phyloP scores from a whole-genome alignment of 2,329 filamentous ascomycete genomes.

The Penicillium rolfsii region DNA sequence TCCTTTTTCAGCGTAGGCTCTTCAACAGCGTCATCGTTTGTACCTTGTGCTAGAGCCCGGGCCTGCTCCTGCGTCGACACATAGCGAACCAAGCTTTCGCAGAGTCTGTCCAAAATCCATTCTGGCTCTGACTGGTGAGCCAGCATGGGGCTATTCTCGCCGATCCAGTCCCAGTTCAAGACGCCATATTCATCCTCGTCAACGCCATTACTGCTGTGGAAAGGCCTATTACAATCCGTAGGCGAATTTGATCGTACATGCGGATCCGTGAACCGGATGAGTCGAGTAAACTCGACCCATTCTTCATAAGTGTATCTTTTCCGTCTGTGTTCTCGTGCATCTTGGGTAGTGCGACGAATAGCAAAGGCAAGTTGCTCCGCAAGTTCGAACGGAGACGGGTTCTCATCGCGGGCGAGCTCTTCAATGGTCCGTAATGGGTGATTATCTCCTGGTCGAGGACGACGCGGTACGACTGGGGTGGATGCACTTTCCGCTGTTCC shows the following conservation, averaged over 20 bases:
- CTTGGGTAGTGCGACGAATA: slow-evolving; percentile 67
- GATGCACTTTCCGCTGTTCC: slow-evolving; percentile 14
- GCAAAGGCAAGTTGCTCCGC: slow-evolving; percentile 67
- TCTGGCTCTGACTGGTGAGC: slow-evolving; percentile 65
- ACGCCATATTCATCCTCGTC: slow-evolving; percentile 62
- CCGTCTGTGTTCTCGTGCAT: slow-evolving; percentile 61
- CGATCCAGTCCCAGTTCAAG: slow-evolving; percentile 74
- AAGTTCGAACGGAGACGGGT: slow-evolving; percentile 59
- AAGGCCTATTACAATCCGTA: background rate
- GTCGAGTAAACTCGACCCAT: slow-evolving; percentile 80
- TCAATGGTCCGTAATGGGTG: slow-evolving; percentile 43
- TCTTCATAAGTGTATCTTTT: slow-evolving; percentile 78
- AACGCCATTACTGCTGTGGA: slow-evolving; percentile 35
- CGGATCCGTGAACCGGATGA: slow-evolving; percentile 64
- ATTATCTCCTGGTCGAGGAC: background rate
- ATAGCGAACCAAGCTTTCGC: slow-evolving; percentile 63
- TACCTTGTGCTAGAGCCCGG: background rate
- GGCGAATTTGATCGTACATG: slow-evolving; percentile 22
- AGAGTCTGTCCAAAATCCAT: slow-evolving; percentile 68
- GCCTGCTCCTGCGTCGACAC: slow-evolving; percentile 30
- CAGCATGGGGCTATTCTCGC: slow-evolving; percentile 69
- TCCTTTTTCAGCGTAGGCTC: slow-evolving; percentile 31
- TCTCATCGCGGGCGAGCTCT: slow-evolving; percentile 52
- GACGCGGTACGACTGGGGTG: background rate
- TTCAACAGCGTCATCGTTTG: slow-evolving; percentile 15